A percentile compares a stretch with the other conserved stretches of the same genome.
Conservation (phyloP, 441 rosid species). For the Breynia disticha region DNA sequence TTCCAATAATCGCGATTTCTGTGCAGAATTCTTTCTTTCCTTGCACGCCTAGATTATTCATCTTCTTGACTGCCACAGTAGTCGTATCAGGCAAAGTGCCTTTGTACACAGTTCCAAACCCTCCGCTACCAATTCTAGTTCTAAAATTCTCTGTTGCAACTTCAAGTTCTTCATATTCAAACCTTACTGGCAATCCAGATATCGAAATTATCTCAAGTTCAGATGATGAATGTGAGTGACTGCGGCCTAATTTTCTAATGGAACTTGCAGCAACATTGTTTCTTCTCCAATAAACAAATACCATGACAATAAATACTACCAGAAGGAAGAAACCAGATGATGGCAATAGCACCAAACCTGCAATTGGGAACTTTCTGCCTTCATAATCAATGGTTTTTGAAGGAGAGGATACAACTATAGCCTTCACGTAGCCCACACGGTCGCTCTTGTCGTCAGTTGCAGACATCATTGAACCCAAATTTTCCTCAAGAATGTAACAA, state of each 20-base stretch:
- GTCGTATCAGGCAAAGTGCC: conserved; percentile 58
- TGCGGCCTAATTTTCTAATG: conserved; percentile 23
- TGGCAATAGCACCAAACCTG: conserved; percentile 59
- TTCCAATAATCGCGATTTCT: conserved; percentile 67
- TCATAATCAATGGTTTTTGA: conserved; percentile 12
- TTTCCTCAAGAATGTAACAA: conserved; percentile 43
- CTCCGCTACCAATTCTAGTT: conserved; percentile 65
- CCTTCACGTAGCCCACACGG: conserved; percentile 44
- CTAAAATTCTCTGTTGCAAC: conserved; percentile 67
- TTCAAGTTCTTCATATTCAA: conserved; percentile 58
- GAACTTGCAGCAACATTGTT: conserved; percentile 19
- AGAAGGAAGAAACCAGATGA: conserved; percentile 32
- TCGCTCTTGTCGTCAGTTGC: conserved; percentile 18
- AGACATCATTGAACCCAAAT: conserved; percentile 56
- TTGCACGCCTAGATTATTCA: conserved; percentile 53
- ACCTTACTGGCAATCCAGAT: conserved; percentile 78
- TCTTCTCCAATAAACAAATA: conserved; percentile 54
- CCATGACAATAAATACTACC: conserved; percentile 17
- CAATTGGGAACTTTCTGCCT: conserved; percentile 32
- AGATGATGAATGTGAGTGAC: conserved; percentile 33
- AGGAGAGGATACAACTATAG: conserved; percentile 26
- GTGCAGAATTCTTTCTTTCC: conserved; percentile 83
- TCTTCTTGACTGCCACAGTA: conserved; percentile 68
- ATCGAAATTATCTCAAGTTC: conserved; percentile 64
- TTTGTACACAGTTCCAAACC: conserved; percentile 75